Evolutionary conservation across 148 eudicot species (phyloP).

Genomic region (Pouteria glomerata): DNA sequence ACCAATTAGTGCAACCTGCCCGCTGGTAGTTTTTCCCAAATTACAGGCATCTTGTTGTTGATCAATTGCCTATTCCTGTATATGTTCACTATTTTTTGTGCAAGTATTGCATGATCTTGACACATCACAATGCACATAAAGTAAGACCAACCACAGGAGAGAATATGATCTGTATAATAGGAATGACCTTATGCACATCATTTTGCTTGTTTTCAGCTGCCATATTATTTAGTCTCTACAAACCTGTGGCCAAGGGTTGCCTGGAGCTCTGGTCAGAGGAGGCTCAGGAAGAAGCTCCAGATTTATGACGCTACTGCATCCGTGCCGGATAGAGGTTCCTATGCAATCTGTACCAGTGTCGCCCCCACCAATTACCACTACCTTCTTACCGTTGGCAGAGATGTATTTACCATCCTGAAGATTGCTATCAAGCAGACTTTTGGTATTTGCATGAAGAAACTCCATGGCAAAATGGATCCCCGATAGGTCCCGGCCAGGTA

Average conservation of each 20-base stretch:
- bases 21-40: too few relatives aligned
- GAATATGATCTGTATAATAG: too few relatives aligned
- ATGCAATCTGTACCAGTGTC: conserved; percentile 99
- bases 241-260: conserved; percentile 99
- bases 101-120: too few relatives aligned
- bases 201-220: too few relatives aligned
- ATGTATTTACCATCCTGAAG: conserved; percentile 86
- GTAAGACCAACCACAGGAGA: too few relatives aligned
- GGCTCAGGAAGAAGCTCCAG: conserved; percentile 97
- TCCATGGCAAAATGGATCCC: conserved; percentile 99
- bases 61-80: too few relatives aligned
- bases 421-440: conserved; percentile 93
- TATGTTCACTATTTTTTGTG: too few relatives aligned
- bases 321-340: conserved; percentile 96
- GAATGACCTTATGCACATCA: too few relatives aligned
- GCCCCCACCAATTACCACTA: conserved; percentile 99
- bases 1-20: too few relatives aligned
- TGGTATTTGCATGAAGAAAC: conserved; percentile 94
- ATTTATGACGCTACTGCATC: conserved; percentile 73
- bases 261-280: conserved; percentile 82
- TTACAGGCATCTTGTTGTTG: too few relatives aligned
- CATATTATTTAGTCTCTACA: too few relatives aligned
- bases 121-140: too few relatives aligned
- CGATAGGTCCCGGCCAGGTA: conserved; percentile 83
- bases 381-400: conserved; percentile 95